phyloP scores from a whole-genome alignment of 2,329 filamentous ascomycete species.

The Verticillium zaregamsianum region DNA sequence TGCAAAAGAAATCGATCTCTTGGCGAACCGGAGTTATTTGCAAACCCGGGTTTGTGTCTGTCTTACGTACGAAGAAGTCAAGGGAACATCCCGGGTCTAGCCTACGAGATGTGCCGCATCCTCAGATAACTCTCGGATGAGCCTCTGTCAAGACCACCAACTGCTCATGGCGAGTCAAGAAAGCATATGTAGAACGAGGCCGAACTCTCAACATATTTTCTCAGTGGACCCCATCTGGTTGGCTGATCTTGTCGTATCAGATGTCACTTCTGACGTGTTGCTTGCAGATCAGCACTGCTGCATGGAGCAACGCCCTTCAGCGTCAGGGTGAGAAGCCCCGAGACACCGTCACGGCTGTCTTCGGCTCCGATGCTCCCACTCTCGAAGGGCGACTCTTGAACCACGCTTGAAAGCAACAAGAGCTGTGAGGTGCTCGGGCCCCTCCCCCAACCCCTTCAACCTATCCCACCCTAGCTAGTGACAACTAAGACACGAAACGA shows the following conservation, averaged over 20 bases:
- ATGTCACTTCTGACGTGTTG: background rate
- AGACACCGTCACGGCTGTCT: background rate
- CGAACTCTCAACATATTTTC: background rate
- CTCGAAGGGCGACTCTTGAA: background rate
- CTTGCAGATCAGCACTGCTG: background rate
- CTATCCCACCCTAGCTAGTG: background rate
- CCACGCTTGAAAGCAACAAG: background rate
- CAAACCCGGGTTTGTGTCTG: too few species aligned
- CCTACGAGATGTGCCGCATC: too few species aligned
- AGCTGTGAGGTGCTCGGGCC: background rate
- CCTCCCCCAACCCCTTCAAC: background rate
- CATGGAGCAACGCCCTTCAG: background rate
- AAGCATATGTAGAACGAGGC: background rate
- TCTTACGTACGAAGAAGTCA: too few species aligned
- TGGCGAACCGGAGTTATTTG: too few species aligned
- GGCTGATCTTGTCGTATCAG: background rate
- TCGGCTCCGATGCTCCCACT: background rate
- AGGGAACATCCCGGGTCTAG: too few species aligned
- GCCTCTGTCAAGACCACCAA: too few species aligned
- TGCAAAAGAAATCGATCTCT: too few species aligned
- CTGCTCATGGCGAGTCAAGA: background rate
- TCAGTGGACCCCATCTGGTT: background rate
- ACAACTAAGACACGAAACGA: background rate
- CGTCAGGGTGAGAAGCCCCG: background rate
- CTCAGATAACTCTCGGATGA: too few species aligned